These are phyloP conservation scores for Metschnikowia noctiluminum DNA, from an alignment of 805 yeast genomes.

Conservation along the genomic window DNA sequence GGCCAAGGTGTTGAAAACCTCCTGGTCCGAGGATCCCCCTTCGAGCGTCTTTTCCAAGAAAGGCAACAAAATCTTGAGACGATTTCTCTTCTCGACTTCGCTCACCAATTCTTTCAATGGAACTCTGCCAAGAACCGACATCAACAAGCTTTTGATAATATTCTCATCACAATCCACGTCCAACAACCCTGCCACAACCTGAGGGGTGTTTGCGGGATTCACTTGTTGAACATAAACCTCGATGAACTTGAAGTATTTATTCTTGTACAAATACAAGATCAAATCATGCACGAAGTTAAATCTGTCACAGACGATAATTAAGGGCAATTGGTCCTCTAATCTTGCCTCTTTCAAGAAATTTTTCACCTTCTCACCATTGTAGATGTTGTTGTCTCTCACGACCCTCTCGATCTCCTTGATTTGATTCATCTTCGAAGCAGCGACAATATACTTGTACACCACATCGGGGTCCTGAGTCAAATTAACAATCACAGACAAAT, in stretches of 20 bases:
- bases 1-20: constrained; percentile 91
- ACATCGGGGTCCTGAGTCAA: constrained; percentile 92
- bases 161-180: constrained; percentile 97
- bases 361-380: constrained; percentile 96
- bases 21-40: constrained; percentile 83
- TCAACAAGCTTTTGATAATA: constrained; percentile 74
- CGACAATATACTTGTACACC: constrained; percentile 91
- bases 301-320: constrained; percentile 94
- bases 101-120: constrained; percentile 85
- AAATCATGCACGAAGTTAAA: constrained; percentile 89
- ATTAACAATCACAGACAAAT: constrained; percentile 89
- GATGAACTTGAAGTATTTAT: constrained; percentile 92
- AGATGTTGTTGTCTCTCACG: constrained; percentile 89
- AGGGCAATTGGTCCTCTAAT: constrained; percentile 91
- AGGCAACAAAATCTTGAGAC: constrained; percentile 86
- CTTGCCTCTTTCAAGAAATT: constrained; percentile 93
- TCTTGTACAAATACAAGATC: constrained; percentile 88
- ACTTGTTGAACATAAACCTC: constrained; percentile 98
- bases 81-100: constrained; percentile 95
- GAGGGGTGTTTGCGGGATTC: constrained; percentile 92
- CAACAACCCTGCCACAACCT: constrained; percentile 90
- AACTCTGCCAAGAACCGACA: constrained; percentile 89
- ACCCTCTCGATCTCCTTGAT: constrained; percentile 92
- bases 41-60: constrained; percentile 85
- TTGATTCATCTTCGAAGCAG: constrained; percentile 89